phyloP scores from a whole-genome alignment of 441 rosid species.

The Eutrema salsugineum region DNA sequence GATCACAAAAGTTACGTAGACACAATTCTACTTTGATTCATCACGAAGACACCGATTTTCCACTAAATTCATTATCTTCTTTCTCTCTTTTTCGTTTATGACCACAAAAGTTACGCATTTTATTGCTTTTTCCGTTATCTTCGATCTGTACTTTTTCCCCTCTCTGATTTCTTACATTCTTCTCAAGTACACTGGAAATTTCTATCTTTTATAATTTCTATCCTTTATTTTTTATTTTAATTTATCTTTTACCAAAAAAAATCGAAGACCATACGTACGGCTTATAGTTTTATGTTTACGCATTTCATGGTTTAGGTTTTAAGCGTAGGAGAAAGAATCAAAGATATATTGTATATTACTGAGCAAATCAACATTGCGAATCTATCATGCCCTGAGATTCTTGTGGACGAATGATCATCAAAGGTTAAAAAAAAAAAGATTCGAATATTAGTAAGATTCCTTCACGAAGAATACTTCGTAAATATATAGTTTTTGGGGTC shows the following conservation, averaged over 20 bases:
- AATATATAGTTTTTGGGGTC: no score
- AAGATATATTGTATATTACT: background rate
- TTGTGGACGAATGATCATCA: conserved; percentile 23
- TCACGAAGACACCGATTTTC: conserved; percentile 30
- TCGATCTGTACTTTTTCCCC: background rate
- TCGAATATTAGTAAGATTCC: conserved; percentile 24
- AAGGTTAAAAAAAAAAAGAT: background rate
- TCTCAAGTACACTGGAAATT: conserved; percentile 15
- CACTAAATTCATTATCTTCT: conserved; percentile 24
- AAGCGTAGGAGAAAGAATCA: background rate
- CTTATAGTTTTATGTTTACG: no score
- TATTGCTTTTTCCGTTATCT: conserved; percentile 30
- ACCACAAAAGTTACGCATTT: conserved; percentile 19
- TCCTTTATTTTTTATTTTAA: no score
- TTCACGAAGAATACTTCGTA: conserved; percentile 15
- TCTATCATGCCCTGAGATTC: conserved; percentile 12
- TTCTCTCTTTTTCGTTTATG: conserved; percentile 16
- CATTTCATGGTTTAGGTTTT: background rate
- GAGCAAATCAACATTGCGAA: conserved; percentile 1
- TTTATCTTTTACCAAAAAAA: no score
- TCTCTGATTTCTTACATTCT: conserved; percentile 20
- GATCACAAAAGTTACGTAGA: conserved; percentile 27
- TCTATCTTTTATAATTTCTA: background rate
- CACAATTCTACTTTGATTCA: conserved; percentile 29
- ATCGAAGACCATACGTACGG: no score